phyloP scores from a whole-genome alignment of 306 rosid species.

The Canavalia gladiata region DNA sequence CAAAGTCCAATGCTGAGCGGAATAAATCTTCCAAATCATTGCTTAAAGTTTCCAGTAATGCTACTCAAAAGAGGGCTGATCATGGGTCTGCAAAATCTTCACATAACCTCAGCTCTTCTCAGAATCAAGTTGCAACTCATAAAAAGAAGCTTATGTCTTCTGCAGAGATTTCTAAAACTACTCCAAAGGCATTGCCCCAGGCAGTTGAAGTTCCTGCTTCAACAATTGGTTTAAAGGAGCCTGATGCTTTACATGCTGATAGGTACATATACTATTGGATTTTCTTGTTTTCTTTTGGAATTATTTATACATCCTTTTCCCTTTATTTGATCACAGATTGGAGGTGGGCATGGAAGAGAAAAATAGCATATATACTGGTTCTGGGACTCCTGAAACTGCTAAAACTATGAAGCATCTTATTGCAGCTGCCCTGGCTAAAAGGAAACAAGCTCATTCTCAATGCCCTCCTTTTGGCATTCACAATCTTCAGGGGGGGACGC shows the following conservation, averaged over 20 bases:
- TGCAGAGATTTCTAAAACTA: constrained; percentile 69
- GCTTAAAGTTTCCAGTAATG: constrained; percentile 57
- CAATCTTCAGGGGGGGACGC: constrained; percentile 68
- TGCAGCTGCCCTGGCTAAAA: constrained; percentile 95
- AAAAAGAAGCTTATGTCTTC: constrained; percentile 64
- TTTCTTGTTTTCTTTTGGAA: constrained; percentile 1
- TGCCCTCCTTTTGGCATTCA: constrained; percentile 59
- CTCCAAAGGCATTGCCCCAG: constrained; percentile 56
- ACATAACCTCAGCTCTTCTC: constrained; percentile 58
- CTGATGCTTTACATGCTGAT: constrained; percentile 62
- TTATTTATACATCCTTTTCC: constrained; percentile 35
- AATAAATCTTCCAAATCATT: constrained; percentile 64
- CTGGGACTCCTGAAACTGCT: constrained; percentile 74
- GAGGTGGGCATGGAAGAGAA: constrained; percentile 66
- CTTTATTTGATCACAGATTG: constrained; percentile 54
- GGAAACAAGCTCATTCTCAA: constrained; percentile 79
- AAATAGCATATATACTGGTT: constrained; percentile 55
- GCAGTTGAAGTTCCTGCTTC: constrained; percentile 59
- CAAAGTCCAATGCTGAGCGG: constrained; percentile 62
- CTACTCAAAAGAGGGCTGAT: constrained; percentile 64
- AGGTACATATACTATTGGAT: constrained; percentile 60
- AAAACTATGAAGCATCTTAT: constrained; percentile 87
- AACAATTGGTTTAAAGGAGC: constrained; percentile 62
- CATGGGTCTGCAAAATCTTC: constrained; percentile 61
- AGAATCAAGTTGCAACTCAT: constrained; percentile 60